phyloP scores from a whole-genome alignment of 192 early-diverging fungal genomes.

The Podila horticola region DNA sequence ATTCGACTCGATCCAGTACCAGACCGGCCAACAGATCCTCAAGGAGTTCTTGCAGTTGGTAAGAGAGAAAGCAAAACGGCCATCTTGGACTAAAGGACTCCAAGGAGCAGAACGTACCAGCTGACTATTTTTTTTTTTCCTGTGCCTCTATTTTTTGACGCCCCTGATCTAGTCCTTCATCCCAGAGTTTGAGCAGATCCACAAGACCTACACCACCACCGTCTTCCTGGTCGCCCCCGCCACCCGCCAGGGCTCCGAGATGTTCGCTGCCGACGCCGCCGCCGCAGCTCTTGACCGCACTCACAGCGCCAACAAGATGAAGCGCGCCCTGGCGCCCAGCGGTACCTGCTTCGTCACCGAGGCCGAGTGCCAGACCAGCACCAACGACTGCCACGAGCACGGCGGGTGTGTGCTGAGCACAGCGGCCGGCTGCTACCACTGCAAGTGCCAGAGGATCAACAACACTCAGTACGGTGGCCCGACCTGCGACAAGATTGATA shows the following conservation, averaged over 20 bases:
- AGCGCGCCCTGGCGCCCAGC: constrained; percentile 23
- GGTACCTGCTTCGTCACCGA: constrained; percentile 24
- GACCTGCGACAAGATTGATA: constrained; percentile 37
- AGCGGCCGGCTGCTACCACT: constrained; percentile 46
- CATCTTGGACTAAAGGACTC: not conserved
- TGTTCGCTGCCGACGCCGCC: constrained; percentile 1
- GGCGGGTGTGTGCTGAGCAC: constrained; percentile 28
- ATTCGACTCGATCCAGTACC: constrained; percentile 40
- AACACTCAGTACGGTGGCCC: constrained; percentile 39
- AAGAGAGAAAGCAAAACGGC: not conserved
- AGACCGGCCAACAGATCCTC: constrained; percentile 37
- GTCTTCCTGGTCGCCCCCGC: constrained; percentile 34
- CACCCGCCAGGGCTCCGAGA: constrained; percentile 17
- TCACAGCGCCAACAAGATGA: not conserved
- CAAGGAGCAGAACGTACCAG: too few relatives aligned
- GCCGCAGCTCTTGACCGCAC: not conserved
- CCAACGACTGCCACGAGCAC: constrained; percentile 31
- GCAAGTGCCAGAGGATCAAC: constrained; percentile 42
- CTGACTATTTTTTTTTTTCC: not conserved
- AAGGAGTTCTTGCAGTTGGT: constrained; percentile 45
- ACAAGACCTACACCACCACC: constrained; percentile 46
- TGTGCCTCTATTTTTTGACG: not conserved
- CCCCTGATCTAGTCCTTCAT: constrained; percentile 10
- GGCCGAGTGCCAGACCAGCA: constrained; percentile 35
- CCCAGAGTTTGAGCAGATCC: constrained; percentile 49